Percentiles rank a stretch among this genome's conserved stretches.
These are phyloP conservation scores for Auricularia auricula-judae DNA, from an alignment of 768 basidiomycete species.

Conservation along the genomic window DNA sequence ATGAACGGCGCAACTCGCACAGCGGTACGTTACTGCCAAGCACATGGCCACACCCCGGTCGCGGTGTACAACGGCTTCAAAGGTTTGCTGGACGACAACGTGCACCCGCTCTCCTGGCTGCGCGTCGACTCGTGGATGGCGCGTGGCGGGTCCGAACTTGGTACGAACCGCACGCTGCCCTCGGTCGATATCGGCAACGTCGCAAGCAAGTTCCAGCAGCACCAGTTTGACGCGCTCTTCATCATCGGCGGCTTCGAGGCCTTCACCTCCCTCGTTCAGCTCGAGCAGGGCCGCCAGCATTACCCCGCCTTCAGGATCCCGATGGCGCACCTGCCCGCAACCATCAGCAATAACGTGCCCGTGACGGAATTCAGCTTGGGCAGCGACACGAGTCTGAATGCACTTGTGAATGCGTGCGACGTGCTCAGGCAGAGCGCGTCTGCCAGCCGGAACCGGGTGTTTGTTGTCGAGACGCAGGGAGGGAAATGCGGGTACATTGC, in stretches of 20 bases:
- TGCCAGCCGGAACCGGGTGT: conserved; percentile 90
- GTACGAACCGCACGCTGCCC: conserved; percentile 87
- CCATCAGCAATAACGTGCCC: conserved; percentile 97
- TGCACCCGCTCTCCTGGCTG: conserved; percentile 86
- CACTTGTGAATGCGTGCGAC: conserved; percentile 94
- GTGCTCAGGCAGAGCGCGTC: conserved; percentile 98
- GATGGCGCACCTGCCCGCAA: conserved; percentile 91
- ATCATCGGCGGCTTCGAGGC: conserved; percentile 97
- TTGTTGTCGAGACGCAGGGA: conserved; percentile 96
- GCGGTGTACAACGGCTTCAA: conserved; percentile 94
- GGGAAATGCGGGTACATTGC: conserved; percentile 95
- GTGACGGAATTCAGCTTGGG: conserved; percentile 94
- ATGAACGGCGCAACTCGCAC: conserved; percentile 98
- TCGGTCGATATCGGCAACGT: conserved; percentile 78
- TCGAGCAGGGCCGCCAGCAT: conserved; percentile 68
- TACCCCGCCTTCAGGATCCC: conserved; percentile 95
- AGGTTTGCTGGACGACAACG: conserved; percentile 82
- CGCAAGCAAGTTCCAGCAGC: conserved; percentile 85
- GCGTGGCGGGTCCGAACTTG: conserved; percentile 93
- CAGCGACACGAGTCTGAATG: conserved; percentile 95
- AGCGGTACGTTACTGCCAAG: conserved; percentile 84
- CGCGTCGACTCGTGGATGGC: conserved; percentile 95
- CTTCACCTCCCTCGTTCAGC: conserved; percentile 63
- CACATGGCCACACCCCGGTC: conserved; percentile 86
- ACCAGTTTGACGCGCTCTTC: conserved; percentile 65